Evolutionary conservation across 1,284 basidiomycete species (phyloP).

Genomic region (Cutaneotrichosporon cavernicola): DNA sequence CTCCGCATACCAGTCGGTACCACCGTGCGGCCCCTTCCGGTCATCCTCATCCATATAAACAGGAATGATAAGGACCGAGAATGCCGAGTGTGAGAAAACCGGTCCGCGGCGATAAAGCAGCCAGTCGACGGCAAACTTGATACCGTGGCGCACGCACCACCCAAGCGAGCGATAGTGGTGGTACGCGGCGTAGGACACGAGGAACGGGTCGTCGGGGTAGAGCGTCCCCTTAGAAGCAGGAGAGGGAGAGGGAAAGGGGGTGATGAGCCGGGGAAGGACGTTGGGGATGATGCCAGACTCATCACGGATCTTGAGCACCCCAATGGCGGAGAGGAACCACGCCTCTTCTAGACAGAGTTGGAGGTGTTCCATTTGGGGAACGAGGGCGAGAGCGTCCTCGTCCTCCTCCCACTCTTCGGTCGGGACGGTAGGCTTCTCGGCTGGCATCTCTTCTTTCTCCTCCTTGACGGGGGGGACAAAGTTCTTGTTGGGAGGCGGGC

Average conservation of each 20-base stretch:
- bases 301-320: conserved; percentile 63
- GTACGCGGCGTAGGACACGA: conserved; percentile 85
- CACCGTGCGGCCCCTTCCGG: conserved; percentile 59
- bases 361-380: conserved; percentile 79
- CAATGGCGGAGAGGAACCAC: conserved; percentile 86
- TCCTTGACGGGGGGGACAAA: neutral
- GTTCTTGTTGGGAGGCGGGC: conserved; percentile 22
- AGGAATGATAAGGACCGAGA: conserved; percentile 83
- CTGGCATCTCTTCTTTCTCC: neutral
- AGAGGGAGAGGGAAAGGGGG: conserved; percentile 40
- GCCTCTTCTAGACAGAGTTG: conserved; percentile 90
- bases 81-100: conserved; percentile 84
- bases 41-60: conserved; percentile 82
- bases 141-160: conserved; percentile 94
- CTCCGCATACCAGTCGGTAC: conserved; percentile 59
- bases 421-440: neutral
- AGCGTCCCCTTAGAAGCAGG: conserved; percentile 12
- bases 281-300: conserved; percentile 48
- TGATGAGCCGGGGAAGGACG: conserved; percentile 48
- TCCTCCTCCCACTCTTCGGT: conserved; percentile 67
- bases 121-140: conserved; percentile 97
- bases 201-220: conserved; percentile 79
- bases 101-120: conserved; percentile 92
- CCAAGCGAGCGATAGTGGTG: conserved; percentile 95
- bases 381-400: conserved; percentile 39